These are phyloP conservation scores for Trametopsis cervina DNA, from an alignment of 768 basidiomycete genomes.

Conservation along the genomic window DNA sequence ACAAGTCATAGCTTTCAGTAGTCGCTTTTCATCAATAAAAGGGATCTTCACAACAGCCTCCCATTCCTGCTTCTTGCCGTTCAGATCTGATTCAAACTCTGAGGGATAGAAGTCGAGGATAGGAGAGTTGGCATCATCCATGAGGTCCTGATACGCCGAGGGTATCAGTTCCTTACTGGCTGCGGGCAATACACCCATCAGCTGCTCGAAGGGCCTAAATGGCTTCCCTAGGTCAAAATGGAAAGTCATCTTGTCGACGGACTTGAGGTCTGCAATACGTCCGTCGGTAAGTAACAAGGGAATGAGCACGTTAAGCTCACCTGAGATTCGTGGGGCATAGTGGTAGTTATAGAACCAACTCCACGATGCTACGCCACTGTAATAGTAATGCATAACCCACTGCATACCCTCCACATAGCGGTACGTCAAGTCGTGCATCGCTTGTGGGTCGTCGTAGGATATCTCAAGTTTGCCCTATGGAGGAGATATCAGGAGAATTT, in stretches of 20 bases:
- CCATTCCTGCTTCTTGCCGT: slow-evolving; percentile 99
- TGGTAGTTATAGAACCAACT: slow-evolving; percentile 99
- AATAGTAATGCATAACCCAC: slow-evolving; percentile 99
- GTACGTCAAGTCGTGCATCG: slow-evolving; percentile 64
- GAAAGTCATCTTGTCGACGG: slow-evolving; percentile 76
- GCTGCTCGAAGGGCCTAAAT: slow-evolving; percentile 89
- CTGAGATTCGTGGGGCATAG: slow-evolving; percentile 93
- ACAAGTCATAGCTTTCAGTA: slow-evolving; percentile 82
- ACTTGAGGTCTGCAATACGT: slow-evolving; percentile 44
- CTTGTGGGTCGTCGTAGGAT: slow-evolving; percentile 59
- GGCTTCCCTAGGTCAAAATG: slow-evolving; percentile 81
- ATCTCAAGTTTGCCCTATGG: slow-evolving; percentile 84
- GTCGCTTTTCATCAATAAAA: slow-evolving; percentile 79
- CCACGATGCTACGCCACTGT: slow-evolving; percentile 96
- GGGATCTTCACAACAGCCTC: slow-evolving; percentile 99
- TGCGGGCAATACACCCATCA: slow-evolving; percentile 95
- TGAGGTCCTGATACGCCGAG: slow-evolving; percentile 83
- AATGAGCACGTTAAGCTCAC: slow-evolving; percentile 34
- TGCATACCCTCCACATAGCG: slow-evolving; percentile 92
- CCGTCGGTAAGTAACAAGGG: slow-evolving; percentile 14
- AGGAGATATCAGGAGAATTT: slow-evolving; percentile 13
- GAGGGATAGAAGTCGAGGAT: slow-evolving; percentile 93
- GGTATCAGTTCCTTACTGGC: slow-evolving; percentile 91
- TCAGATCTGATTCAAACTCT: slow-evolving; percentile 89
- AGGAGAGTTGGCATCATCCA: slow-evolving; percentile 77